Conservation (phyloP, 768 basidiomycete genomes). For the Boletellus emodensis region DNA sequence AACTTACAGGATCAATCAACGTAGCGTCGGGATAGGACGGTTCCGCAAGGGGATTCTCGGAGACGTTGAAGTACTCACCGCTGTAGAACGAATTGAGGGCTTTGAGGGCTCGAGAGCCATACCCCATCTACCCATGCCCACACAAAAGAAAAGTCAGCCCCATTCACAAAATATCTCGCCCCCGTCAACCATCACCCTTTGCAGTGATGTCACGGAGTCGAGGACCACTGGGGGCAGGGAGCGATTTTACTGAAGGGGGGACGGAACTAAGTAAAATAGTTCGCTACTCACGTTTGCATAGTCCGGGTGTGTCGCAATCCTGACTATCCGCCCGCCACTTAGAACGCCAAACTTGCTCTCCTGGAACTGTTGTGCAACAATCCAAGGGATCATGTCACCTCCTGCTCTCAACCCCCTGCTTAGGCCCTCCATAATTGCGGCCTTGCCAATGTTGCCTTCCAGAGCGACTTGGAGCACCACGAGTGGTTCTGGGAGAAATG, state of each 20-base stretch:
- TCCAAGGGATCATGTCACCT: constrained; percentile 98
- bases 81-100: constrained; percentile 87
- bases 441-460: constrained; percentile 88
- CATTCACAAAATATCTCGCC: not conserved
- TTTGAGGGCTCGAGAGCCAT: constrained; percentile 85
- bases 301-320: constrained; percentile 95
- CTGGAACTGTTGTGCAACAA: constrained; percentile 92
- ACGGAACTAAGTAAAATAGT: not conserved
- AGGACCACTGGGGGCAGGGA: not conserved
- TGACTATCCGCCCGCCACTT: constrained; percentile 86
- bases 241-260: not conserved
- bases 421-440: constrained; percentile 80
- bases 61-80: constrained; percentile 85
- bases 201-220: not conserved
- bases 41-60: constrained; percentile 53
- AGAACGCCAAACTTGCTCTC: constrained; percentile 90
- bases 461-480: constrained; percentile 95
- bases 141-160: constrained; percentile 2
- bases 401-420: constrained; percentile 80
- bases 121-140: constrained; percentile 74
- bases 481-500: constrained; percentile 88
- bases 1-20: constrained; percentile 43
- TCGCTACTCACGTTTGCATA: constrained; percentile 70
- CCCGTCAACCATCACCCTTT: not conserved
- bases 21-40: constrained; percentile 59